phyloP scores from a whole-genome alignment of 2,329 filamentous ascomycete genomes.

The Parastagonospora nodorum region DNA sequence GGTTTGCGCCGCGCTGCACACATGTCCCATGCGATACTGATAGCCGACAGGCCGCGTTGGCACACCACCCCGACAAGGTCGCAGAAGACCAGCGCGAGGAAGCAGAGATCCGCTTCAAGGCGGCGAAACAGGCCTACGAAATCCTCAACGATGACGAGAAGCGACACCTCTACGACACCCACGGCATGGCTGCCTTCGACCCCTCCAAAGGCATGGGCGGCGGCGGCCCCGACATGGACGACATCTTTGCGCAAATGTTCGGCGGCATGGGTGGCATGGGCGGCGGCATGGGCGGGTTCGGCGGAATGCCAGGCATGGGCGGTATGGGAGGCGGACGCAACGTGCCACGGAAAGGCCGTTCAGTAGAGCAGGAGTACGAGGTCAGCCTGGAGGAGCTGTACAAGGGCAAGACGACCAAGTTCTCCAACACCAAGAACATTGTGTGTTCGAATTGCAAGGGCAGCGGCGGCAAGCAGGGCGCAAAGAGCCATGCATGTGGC shows the following conservation, averaged over 20 bases:
- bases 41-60: constrained; percentile 71
- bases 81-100: constrained; percentile 81
- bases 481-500: constrained; percentile 80
- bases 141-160: constrained; percentile 97
- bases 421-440: constrained; percentile 92
- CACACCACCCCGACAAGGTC: constrained; percentile 95
- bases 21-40: constrained; percentile 3
- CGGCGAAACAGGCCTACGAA: constrained; percentile 92
- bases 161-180: constrained; percentile 85
- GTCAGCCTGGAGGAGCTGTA: constrained; percentile 94
- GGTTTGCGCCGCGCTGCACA: constrained; percentile 55
- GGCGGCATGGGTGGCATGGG: constrained; percentile 53
- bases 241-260: constrained; percentile 93
- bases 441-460: constrained; percentile 88
- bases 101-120: constrained; percentile 91
- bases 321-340: constrained; percentile 57
- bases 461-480: constrained; percentile 86
- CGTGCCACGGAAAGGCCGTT: constrained; percentile 70
- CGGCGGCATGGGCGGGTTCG: constrained; percentile 60
- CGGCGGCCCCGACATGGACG: constrained; percentile 76
- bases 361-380: constrained; percentile 90
- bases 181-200: constrained; percentile 96
- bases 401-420: constrained; percentile 98
- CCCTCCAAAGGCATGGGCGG: constrained; percentile 68
- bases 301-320: constrained; percentile 61